Evolutionary conservation across 1,284 basidiomycete species (phyloP).

Genomic region (Exsudoporus floridanus): DNA sequence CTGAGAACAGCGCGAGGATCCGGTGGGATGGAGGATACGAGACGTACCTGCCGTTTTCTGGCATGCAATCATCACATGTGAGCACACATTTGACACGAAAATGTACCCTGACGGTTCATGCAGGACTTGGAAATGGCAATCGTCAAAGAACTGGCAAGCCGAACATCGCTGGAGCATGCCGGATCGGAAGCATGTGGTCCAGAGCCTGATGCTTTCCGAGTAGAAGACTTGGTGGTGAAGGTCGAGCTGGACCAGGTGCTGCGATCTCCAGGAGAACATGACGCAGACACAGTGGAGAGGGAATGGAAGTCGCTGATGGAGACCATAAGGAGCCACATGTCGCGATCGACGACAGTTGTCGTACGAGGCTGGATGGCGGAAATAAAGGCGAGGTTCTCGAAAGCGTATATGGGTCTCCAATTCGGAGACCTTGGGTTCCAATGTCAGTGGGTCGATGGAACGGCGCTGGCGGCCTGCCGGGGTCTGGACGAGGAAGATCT

Average conservation of each 20-base stretch:
- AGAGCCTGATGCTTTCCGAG: not conserved
- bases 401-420: not conserved
- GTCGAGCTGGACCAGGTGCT: not conserved
- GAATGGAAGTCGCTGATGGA: not conserved
- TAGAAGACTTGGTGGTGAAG: constrained; percentile 1
- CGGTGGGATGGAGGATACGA: too few species aligned
- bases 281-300: not conserved
- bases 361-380: not conserved
- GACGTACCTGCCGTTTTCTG: too few species aligned
- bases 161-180: not conserved
- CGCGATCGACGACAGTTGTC: not conserved
- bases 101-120: too few species aligned
- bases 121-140: too few species aligned
- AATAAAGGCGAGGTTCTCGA: not conserved
- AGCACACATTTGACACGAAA: too few species aligned
- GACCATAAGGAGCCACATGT: not conserved
- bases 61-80: not conserved
- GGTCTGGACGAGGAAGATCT: too few species aligned
- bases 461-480: too few species aligned
- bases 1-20: too few species aligned
- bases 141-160: not conserved
- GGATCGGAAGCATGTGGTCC: too few species aligned
- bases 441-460: not conserved
- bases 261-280: not conserved
- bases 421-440: not conserved